A percentile compares a stretch with the other conserved stretches of the same genome.
Evolutionary conservation across 306 rosid genomes (phyloP).

Genomic region (Quercus gilva): DNA sequence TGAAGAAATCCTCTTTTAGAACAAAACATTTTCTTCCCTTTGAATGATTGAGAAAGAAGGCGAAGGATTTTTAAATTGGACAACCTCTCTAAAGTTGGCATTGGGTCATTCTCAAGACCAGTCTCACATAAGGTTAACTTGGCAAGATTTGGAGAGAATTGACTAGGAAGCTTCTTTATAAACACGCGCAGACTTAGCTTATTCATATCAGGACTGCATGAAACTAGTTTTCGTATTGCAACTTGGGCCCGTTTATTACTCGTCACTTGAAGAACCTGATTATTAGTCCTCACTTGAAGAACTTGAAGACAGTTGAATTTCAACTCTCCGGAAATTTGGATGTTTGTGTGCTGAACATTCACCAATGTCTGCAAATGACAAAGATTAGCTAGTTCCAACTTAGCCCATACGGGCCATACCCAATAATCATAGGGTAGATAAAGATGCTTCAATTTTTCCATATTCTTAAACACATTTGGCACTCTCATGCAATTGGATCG

Average conservation of each 20-base stretch:
- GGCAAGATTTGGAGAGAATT: slow-evolving; percentile 31
- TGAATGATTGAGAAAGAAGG: background rate
- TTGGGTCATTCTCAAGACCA: slow-evolving; percentile 29
- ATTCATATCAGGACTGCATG: slow-evolving; percentile 40
- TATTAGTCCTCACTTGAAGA: no score
- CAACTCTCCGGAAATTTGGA: background rate
- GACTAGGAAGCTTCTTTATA: slow-evolving; percentile 27
- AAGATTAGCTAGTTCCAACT: slow-evolving; percentile 29
- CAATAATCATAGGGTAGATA: slow-evolving; percentile 48
- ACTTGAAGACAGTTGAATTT: slow-evolving; percentile 18
- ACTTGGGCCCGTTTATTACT: no score
- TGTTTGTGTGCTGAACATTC: background rate
- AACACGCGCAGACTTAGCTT: slow-evolving; percentile 31
- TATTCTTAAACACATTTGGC: slow-evolving; percentile 40
- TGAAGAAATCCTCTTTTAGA: slow-evolving; percentile 36
- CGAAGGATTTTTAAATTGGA: slow-evolving; percentile 41
- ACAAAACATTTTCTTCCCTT: slow-evolving; percentile 33
- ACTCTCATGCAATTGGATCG: slow-evolving; percentile 2
- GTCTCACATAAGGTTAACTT: slow-evolving; percentile 31
- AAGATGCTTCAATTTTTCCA: slow-evolving; percentile 41
- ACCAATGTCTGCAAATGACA: slow-evolving; percentile 45
- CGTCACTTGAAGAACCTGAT: no score
- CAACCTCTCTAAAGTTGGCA: slow-evolving; percentile 41
- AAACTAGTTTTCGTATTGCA: background rate
- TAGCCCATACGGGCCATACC: background rate